phyloP scores from a whole-genome alignment of 1,284 basidiomycete species.

The Phlebopus sp. region DNA sequence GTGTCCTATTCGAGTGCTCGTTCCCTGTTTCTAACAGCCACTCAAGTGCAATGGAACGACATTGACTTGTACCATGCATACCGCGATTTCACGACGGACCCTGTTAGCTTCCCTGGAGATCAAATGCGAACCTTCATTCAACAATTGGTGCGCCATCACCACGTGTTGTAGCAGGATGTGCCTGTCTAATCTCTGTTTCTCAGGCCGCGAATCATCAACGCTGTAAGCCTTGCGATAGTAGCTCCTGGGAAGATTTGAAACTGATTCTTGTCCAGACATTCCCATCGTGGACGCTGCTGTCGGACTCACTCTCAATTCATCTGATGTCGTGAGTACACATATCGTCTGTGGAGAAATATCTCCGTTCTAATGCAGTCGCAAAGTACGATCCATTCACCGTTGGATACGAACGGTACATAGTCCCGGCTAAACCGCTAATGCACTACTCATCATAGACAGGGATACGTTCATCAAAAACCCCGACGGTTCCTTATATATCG shows the following conservation, averaged over 20 bases:
- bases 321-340: constrained; percentile 29
- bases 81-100: constrained; percentile 65
- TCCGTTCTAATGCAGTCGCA: not conserved
- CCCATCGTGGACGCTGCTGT: constrained; percentile 37
- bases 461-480: constrained; percentile 61
- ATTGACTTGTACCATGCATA: constrained; percentile 66
- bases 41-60: constrained; percentile 66
- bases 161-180: not conserved
- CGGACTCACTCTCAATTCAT: constrained; percentile 33
- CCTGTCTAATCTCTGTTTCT: not conserved
- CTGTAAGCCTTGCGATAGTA: constrained; percentile 17
- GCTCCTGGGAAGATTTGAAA: not conserved
- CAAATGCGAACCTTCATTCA: constrained; percentile 56
- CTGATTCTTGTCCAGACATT: constrained; percentile 27
- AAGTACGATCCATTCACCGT: constrained; percentile 43
- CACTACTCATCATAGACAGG: constrained; percentile 27
- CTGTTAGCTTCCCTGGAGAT: constrained; percentile 54
- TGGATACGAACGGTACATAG: constrained; percentile 37
- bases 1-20: constrained; percentile 2
- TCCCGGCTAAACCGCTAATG: not conserved
- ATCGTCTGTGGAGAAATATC: not conserved
- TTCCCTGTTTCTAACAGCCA: not conserved
- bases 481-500: constrained; percentile 59
- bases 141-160: constrained; percentile 46
- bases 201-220: constrained; percentile 36